These are phyloP conservation scores for Cutaneotrichosporon sp. DNA, from an alignment of 1,284 basidiomycete species.

Conservation along the genomic window DNA sequence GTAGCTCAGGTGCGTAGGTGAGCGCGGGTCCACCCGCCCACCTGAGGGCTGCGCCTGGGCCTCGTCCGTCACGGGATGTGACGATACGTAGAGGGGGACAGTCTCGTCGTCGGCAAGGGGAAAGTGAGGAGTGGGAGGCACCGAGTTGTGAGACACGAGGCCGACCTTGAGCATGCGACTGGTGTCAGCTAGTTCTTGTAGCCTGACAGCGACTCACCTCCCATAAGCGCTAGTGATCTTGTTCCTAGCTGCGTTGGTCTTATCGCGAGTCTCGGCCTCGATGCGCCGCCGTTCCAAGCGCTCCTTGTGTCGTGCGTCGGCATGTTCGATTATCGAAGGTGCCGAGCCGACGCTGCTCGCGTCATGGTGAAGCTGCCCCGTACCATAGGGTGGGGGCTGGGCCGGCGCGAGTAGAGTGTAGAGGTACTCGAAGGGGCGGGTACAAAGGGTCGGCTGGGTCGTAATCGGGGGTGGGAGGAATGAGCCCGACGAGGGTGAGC, in stretches of 20 bases:
- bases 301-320: constrained; percentile 6
- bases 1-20: background rate
- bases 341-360: constrained; percentile 1
- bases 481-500: constrained; percentile 8
- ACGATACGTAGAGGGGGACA: background rate
- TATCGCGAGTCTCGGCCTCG: background rate
- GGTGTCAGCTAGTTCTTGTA: background rate
- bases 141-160: background rate
- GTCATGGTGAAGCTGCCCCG: constrained; percentile 7
- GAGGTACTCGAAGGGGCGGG: constrained; percentile 3
- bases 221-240: constrained; percentile 11
- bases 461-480: constrained; percentile 5
- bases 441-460: background rate
- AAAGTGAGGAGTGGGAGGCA: background rate
- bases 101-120: background rate
- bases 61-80: background rate
- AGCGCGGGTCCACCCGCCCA: background rate
- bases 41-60: background rate
- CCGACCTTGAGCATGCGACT: constrained; percentile 12
- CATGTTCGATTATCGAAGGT: constrained; percentile 1
- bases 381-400: background rate
- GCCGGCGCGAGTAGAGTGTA: background rate
- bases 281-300: background rate
- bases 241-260: constrained; percentile 7
- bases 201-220: background rate